Base-by-base conservation (phyloP, 345 rosid genomes). In the Lepidium africanum region DNA sequence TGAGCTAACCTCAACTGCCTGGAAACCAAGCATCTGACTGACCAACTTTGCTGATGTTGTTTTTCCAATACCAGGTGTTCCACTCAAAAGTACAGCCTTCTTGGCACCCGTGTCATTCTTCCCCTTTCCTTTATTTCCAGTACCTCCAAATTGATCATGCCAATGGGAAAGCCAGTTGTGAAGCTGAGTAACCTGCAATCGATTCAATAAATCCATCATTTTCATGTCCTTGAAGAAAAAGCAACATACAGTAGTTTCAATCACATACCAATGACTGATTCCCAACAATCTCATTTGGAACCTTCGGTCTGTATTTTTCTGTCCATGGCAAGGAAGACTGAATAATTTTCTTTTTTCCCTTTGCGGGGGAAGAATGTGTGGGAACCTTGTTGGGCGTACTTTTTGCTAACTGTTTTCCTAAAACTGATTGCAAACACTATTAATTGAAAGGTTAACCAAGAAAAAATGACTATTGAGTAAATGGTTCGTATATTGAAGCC, bases 41-140 rank as follows among this genome's bases (percentile, higher is more conserved):
- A 90, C 91, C 85, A 93, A 81, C 81, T 88, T 90, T 62, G 92
- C 99, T 37, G 97, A 78, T 10, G 97, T 86, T 64, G 99, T 93
- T 83, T 93, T 93, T 73, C 99, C 97, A 68, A 88, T 91, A 56
- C 99, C 99, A 41, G 99, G 99, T 60, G 95, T 72, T 82, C 99
- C 99, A 64, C 96, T 85, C 70, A 93, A 80, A 59, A 93, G 83
- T 42, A 87, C 87, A 67, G 92, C 97, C 70, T 94, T 94, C 72
- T 87, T 91, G 50, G 90, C 83, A 72, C 68, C 59, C 54, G 90
- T 61, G 74, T 90, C 97, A 81, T 63, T 87, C 76, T 91, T 91
- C 13, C 89, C 90, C 71, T 85, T 90, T 65, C 83, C 88, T 76
- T 84, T 93, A 57, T 58, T 83, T 67, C 88, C 91, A 77, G 70